These are phyloP conservation scores for Yamadazyma akitaensis DNA, from an alignment of 805 yeast species.

Conservation along the genomic window DNA sequence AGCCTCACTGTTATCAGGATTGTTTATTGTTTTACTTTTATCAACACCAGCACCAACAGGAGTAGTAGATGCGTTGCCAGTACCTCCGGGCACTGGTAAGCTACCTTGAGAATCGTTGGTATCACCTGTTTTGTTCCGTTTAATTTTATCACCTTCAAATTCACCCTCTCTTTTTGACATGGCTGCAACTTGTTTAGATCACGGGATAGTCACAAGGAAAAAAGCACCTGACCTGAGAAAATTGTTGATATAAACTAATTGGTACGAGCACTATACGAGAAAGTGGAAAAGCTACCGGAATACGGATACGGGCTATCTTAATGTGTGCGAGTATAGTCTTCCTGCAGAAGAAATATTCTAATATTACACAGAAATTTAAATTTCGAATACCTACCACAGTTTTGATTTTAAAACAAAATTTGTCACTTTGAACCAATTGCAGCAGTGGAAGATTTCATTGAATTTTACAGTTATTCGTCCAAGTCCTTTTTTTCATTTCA, in stretches of 20 bases:
- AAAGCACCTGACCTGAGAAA: slow-evolving; percentile 8
- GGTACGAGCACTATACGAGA: no score
- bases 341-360: no score
- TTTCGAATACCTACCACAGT: no score
- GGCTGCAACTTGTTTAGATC: slow-evolving; percentile 1
- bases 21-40: background rate
- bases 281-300: no score
- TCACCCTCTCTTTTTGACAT: slow-evolving; percentile 5
- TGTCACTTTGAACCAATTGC: no score
- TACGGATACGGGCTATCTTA: no score
- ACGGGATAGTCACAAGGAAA: slow-evolving; percentile 15
- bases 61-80: background rate
- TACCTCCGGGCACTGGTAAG: background rate
- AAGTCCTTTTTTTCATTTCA: background rate
- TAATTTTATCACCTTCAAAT: background rate
- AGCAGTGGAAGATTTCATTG: background rate
- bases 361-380: no score
- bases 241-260: background rate
- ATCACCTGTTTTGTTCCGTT: background rate
- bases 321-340: no score
- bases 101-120: background rate
- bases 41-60: background rate
- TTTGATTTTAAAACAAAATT: no score
- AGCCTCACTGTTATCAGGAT: background rate
- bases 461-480: no score